Evolutionary conservation across 2,329 filamentous ascomycete genomes (phyloP), one percentile per base, ranked within the genome.

Genomic region (Rutstroemia sp.): DNA sequence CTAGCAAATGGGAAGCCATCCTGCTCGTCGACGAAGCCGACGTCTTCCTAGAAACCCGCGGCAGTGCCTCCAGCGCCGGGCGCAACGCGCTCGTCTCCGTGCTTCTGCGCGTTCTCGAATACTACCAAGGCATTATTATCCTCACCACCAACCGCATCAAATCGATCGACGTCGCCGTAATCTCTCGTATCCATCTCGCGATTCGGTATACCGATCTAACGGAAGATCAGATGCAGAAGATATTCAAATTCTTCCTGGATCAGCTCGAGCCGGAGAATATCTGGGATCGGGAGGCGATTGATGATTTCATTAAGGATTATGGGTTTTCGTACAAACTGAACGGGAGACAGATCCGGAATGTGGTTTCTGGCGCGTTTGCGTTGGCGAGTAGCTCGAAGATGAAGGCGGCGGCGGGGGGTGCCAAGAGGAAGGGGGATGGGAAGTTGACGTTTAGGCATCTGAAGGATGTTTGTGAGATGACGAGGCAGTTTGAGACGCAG

Each of bases 1-100:
- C 39, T 9, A 42, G 39, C 19, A 42, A 19, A 42, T 47, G 45
- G 45, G 23, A 23, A 23, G 45, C 60, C 49, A 87, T 95, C 7
- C 75, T 95, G 0, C 79, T 95, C 2, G 80, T 95, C 1, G 90
- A 95, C 64, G 90, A 95, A 72, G 89, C 87, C 1, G 88, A 92
- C 63, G 86, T 91, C 4, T 91, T 92, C 72, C 75, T 95, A 8
- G 88, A 94, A 75, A 87, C 89, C 70, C 83, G 89, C 1, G 87
- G 88, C 51, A 84, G 89, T 65, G 84, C 89, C 61, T 42, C 39
- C 2, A 89, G 95, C 64, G 86, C 95, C 51, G 86, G 91, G 67
- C 85, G 89, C 58, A 95, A 95, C 64, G 87, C 87, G 0, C 81
- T 94, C 1, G 90, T 95, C 53, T 89, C 85, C 69, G 47, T 67